Percentiles rank a stretch among this genome's conserved stretches.
phyloP scores from a whole-genome alignment of 306 rosid species.

The Ceratonia siliqua region DNA sequence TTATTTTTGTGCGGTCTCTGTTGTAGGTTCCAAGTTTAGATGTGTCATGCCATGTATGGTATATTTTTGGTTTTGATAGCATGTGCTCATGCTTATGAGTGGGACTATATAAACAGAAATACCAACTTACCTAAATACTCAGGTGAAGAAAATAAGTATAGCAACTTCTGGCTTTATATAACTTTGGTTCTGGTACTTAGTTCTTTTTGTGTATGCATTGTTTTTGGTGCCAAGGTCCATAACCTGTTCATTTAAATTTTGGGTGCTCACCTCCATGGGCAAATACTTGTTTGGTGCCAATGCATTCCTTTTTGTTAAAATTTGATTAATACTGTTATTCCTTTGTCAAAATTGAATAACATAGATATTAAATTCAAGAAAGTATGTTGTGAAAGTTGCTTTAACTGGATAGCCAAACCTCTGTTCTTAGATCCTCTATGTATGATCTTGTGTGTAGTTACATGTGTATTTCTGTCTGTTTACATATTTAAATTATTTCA shows the following conservation, averaged over 20 bases:
- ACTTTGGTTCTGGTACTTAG: neutral
- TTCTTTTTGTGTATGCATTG: neutral
- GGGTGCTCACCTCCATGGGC: neutral
- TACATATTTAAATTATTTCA: neutral
- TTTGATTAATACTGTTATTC: neutral
- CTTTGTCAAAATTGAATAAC: neutral
- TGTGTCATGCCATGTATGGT: neutral
- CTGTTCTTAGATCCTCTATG: neutral
- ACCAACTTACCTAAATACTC: neutral
- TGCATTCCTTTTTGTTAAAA: neutral
- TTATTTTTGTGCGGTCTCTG: neutral
- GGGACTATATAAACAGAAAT: neutral
- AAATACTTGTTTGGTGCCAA: neutral
- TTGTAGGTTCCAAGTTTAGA: too few relatives aligned
- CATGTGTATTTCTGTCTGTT: neutral
- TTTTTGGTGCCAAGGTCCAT: neutral
- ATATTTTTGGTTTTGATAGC: neutral
- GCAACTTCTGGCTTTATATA: neutral
- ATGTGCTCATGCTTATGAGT: constrained; percentile 6
- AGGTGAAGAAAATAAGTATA: too few relatives aligned
- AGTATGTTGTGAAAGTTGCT: neutral
- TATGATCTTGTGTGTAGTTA: neutral
- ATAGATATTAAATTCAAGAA: too few relatives aligned
- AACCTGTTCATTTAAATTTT: neutral
- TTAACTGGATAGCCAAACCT: neutral